phyloP scores from a whole-genome alignment of 2,329 filamentous ascomycete genomes.

The Hymenoscyphus fructigenus region DNA sequence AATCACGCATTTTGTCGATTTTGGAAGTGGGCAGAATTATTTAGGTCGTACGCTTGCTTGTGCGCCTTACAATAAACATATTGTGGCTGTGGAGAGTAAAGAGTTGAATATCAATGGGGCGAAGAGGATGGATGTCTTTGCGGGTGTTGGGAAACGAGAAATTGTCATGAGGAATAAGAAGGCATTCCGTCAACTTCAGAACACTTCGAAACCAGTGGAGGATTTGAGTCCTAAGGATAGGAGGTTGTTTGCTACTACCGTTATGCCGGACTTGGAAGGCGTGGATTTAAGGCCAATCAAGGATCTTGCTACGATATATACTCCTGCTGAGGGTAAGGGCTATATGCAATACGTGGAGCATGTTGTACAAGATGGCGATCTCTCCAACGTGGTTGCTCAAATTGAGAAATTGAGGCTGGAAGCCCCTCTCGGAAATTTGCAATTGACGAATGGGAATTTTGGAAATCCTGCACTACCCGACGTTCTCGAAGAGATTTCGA shows the following conservation, averaged over 20 bases:
- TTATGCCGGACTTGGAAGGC: constrained; percentile 26
- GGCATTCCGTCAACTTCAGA: constrained; percentile 51
- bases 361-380: constrained; percentile 69
- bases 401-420: constrained; percentile 48
- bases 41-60: constrained; percentile 84
- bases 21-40: constrained; percentile 96
- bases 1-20: constrained; percentile 89
- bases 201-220: constrained; percentile 40
- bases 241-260: constrained; percentile 40
- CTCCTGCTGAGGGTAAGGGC: constrained; percentile 60
- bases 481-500: constrained; percentile 22
- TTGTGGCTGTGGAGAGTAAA: constrained; percentile 87
- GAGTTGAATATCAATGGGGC: constrained; percentile 85
- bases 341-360: constrained; percentile 78
- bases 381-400: constrained; percentile 64
- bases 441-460: constrained; percentile 23
- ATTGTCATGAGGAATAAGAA: constrained; percentile 82
- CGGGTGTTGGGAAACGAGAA: constrained; percentile 71
- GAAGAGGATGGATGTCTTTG: constrained; percentile 78
- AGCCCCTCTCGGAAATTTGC: constrained; percentile 17
- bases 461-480: constrained; percentile 17
- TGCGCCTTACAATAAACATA: constrained; percentile 78
- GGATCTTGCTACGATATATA: constrained; percentile 53
- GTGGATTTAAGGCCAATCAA: constrained; percentile 51
- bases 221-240: constrained; percentile 44